Conservation (phyloP, 2,329 filamentous ascomycete species). For the Didymella sp. region DNA sequence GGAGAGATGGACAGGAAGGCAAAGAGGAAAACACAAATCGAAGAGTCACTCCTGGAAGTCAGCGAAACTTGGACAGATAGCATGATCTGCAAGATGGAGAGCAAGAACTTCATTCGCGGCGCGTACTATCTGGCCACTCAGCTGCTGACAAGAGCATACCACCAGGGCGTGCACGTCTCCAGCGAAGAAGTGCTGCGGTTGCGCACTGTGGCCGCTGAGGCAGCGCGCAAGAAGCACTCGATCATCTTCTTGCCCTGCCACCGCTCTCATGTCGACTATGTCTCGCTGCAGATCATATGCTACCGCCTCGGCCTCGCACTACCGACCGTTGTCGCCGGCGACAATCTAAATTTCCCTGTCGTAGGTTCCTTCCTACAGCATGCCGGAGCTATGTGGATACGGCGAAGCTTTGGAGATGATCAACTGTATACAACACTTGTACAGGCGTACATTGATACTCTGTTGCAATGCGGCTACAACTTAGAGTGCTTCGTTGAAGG, state of each 20-base stretch:
- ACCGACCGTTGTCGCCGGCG: conserved; percentile 90
- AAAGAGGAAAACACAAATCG: conserved; percentile 72
- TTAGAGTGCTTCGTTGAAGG: conserved; percentile 99
- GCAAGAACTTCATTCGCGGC: conserved; percentile 86
- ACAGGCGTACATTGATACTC: conserved; percentile 91
- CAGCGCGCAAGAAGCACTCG: conserved; percentile 86
- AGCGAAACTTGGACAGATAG: conserved; percentile 86
- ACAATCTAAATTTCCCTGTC: conserved; percentile 93
- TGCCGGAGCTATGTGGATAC: conserved; percentile 96
- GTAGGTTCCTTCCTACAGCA: conserved; percentile 91
- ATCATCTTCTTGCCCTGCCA: conserved; percentile 97
- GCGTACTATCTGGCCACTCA: conserved; percentile 92
- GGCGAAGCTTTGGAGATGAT: conserved; percentile 90
- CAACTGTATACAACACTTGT: conserved; percentile 90
- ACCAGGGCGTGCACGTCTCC: conserved; percentile 96
- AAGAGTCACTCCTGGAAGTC: conserved; percentile 76
- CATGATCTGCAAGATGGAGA: conserved; percentile 99
- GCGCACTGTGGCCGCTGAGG: conserved; percentile 80
- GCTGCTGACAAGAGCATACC: conserved; percentile 88
- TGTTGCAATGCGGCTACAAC: conserved; percentile 90
- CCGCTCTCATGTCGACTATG: conserved; percentile 94
- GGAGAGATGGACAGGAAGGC: conserved; percentile 62
- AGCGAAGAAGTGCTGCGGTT: conserved; percentile 90
- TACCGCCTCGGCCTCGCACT: conserved; percentile 89
- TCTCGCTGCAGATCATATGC: conserved; percentile 92